These are phyloP conservation scores for Aureobasidium sp. DNA, from an alignment of 2,329 filamentous ascomycete genomes.

Conservation along the genomic window DNA sequence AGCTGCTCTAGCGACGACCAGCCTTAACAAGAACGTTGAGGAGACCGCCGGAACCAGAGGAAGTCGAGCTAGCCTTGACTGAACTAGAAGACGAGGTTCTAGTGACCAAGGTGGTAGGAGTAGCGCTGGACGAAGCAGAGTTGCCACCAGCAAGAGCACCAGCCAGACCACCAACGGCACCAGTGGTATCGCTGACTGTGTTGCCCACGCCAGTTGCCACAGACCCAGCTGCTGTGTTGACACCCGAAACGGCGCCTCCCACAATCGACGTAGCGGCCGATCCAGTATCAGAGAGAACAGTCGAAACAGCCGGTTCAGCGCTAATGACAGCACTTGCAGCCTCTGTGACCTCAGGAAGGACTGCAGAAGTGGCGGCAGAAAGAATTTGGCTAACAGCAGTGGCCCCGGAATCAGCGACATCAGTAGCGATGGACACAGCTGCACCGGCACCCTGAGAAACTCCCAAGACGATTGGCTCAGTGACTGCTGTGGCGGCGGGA, in stretches of 20 bases:
- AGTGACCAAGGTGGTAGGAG: background rate
- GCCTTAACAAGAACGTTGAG: no score
- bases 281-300: background rate
- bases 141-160: background rate
- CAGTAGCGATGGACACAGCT: background rate
- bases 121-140: background rate
- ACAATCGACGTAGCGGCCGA: background rate
- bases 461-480: background rate
- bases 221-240: background rate
- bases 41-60: background rate
- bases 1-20: background rate
- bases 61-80: background rate
- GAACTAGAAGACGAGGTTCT: background rate
- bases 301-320: background rate
- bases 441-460: background rate
- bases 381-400: background rate
- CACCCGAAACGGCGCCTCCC: background rate
- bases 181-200: background rate
- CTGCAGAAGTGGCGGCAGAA: background rate
- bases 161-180: background rate
- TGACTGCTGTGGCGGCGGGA: background rate
- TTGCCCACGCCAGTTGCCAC: background rate
- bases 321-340: background rate
- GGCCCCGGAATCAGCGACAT: background rate
- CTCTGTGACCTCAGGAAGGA: background rate